A percentile compares a stretch with the other conserved stretches of the same genome.
Evolutionary conservation across 257 asterid genomes (phyloP).

Genomic region (Haberlea rhodopensis): DNA sequence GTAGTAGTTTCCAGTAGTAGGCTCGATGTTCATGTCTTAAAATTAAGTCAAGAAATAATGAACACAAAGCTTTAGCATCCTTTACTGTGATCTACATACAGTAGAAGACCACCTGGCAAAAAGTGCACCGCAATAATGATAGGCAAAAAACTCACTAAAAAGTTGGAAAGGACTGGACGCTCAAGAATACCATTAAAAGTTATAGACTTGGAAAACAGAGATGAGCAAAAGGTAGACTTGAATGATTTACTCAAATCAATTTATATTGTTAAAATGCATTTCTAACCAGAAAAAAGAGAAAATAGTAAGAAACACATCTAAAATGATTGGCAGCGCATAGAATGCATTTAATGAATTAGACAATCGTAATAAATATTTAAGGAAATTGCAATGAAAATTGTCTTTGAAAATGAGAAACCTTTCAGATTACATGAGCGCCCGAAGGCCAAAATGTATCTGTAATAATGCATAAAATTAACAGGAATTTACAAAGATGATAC

Average conservation of each 20-base stretch:
- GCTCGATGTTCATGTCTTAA: slow-evolving; percentile 67
- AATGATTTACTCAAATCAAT: neutral
- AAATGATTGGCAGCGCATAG: neutral
- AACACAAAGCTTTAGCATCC: slow-evolving; percentile 15
- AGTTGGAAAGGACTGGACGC: neutral
- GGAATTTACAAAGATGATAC: too few relatives aligned
- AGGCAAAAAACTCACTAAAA: slow-evolving; percentile 13
- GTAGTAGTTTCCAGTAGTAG: slow-evolving; percentile 76
- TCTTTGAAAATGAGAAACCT: neutral
- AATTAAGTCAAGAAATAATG: slow-evolving; percentile 53
- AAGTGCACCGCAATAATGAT: neutral
- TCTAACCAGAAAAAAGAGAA: neutral
- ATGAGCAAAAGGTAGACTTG: neutral
- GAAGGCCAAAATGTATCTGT: too few relatives aligned
- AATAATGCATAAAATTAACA: too few relatives aligned
- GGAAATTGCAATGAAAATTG: neutral
- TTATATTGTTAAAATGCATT: slow-evolving; percentile 9
- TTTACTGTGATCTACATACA: slow-evolving; percentile 2
- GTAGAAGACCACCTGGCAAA: slow-evolving; percentile 12
- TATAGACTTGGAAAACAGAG: slow-evolving; percentile 5
- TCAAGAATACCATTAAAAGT: slow-evolving; percentile 1
- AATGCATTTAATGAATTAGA: neutral
- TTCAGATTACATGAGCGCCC: too few relatives aligned
- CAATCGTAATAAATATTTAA: too few relatives aligned
- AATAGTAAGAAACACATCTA: too few relatives aligned